phyloP scores from a whole-genome alignment of 352 stramenopile species.

The Globisporangium cylindrosporum region DNA sequence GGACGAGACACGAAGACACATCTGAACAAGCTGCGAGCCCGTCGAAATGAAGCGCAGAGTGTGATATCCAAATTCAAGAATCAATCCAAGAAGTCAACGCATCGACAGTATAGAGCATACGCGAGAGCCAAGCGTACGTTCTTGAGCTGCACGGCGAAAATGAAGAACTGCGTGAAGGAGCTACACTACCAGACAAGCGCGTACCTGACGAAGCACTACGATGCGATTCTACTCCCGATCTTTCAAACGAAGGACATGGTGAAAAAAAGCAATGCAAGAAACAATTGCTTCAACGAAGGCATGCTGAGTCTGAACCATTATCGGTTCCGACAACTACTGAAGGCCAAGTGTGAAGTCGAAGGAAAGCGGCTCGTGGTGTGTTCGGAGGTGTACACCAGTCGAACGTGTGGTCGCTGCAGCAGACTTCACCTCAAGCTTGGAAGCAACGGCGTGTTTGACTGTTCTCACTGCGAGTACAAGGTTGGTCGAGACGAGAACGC shows the following conservation, averaged over 20 bases:
- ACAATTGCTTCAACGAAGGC: not conserved
- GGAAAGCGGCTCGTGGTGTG: not conserved
- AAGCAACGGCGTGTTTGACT: not conserved
- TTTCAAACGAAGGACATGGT: not conserved
- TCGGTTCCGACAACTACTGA: not conserved
- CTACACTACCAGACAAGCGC: not conserved
- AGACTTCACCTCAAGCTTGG: not conserved
- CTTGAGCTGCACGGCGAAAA: not conserved
- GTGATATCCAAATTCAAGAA: not conserved
- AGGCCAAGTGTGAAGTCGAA: not conserved
- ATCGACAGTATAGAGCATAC: not conserved
- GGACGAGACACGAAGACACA: no score
- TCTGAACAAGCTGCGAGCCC: not conserved
- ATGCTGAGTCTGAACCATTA: not conserved
- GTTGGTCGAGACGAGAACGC: not conserved
- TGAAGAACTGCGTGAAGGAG: not conserved
- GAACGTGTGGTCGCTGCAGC: not conserved
- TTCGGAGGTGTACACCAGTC: not conserved
- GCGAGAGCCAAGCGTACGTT: not conserved
- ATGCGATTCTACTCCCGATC: not conserved
- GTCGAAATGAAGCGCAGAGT: not conserved
- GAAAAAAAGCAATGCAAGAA: not conserved
- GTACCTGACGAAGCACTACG: not conserved
- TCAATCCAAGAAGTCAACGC: not conserved
- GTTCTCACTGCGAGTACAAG: not conserved